Evolutionary conservation across 768 basidiomycete genomes (phyloP), one percentile per base, ranked within the genome.

Genomic region (Phaeotremella skinneri): DNA sequence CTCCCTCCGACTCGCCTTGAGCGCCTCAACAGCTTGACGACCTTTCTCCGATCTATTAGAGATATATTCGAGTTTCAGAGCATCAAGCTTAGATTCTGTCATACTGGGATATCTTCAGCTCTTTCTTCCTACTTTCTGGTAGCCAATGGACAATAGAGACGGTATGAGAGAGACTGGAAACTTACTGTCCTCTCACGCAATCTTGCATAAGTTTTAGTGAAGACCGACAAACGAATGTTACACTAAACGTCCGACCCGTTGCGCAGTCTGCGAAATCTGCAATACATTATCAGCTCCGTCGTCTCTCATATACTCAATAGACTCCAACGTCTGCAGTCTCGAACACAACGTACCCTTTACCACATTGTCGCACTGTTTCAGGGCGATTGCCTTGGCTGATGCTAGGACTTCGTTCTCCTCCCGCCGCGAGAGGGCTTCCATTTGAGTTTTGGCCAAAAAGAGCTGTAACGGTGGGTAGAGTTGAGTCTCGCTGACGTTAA

Each of bases 141-240:
- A 31, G 26, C 17, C 25, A 55, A 26, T 17, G 7, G 31, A 41
- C 34, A 31, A 2, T 13, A 48, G 27, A 41, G 21, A n/a, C 14
- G 41, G 53, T 9, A 6, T 34, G 37, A 54, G n/a, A 54, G 34
- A 1, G 20, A 7, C 11, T 27, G 39, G 0, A 3, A 11, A 63
- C 68, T 64, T 25, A 72, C 70, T 72, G 68, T 13, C 68, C 64
- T 29, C 58, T 51, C 62, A 74, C 67, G 50, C 73, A 74, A 29
- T 50, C 48, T 27, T 68, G 61, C 73, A 72, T 72, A n/a, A 52
- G 61, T 21, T 68, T 67, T 26, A 72, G 39, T 34, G 66, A 63
- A 7, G 52, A 27, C 45, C 61, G 58, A 55, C 73, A 74, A 3
- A 54, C 59, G 55, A 70, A 74, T 0, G 68, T 66, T 45, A 74